Evolutionary conservation across 1,139 yeast genomes (phyloP).

Genomic region (Taiozyma sp.): DNA sequence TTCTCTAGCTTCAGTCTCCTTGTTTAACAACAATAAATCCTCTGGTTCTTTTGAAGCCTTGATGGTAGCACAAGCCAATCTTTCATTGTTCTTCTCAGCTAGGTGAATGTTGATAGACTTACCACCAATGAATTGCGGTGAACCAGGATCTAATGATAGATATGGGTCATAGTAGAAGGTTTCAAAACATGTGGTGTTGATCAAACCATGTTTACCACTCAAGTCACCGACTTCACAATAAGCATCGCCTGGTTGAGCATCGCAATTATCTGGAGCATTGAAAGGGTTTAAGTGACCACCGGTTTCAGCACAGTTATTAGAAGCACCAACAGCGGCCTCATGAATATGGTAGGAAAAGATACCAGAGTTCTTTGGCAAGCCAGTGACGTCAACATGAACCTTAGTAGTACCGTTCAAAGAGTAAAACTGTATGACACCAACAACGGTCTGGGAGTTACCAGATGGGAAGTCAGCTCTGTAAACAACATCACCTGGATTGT

Average conservation of each 20-base stretch:
- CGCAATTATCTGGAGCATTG: constrained; percentile 41
- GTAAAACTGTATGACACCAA: constrained; percentile 48
- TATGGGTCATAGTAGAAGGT: constrained; percentile 49
- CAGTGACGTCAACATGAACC: constrained; percentile 56
- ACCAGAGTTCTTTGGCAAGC: constrained; percentile 52
- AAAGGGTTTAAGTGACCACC: constrained; percentile 54
- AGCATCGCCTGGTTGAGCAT: constrained; percentile 41
- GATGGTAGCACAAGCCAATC: constrained; percentile 58
- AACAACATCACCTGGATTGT: constrained; percentile 41
- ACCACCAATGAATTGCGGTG: constrained; percentile 48
- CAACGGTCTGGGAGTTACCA: constrained; percentile 35
- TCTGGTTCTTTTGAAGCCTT: constrained; percentile 26
- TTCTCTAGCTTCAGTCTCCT: constrained; percentile 22
- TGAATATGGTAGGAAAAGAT: constrained; percentile 60
- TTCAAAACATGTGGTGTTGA: constrained; percentile 52
- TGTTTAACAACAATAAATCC: constrained; percentile 21
- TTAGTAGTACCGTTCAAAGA: constrained; percentile 43
- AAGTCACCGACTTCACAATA: constrained; percentile 58
- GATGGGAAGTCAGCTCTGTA: constrained; percentile 56
- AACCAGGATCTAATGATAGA: constrained; percentile 43
- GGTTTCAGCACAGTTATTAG: constrained; percentile 39
- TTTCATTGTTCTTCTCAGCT: constrained; percentile 36
- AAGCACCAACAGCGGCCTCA: constrained; percentile 38
- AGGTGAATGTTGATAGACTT: constrained; percentile 49
- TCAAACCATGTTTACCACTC: constrained; percentile 60